These are phyloP conservation scores for Bolboschoenus planiculmis DNA, from an alignment of 176 grass and related monocot species.

Conservation along the genomic window DNA sequence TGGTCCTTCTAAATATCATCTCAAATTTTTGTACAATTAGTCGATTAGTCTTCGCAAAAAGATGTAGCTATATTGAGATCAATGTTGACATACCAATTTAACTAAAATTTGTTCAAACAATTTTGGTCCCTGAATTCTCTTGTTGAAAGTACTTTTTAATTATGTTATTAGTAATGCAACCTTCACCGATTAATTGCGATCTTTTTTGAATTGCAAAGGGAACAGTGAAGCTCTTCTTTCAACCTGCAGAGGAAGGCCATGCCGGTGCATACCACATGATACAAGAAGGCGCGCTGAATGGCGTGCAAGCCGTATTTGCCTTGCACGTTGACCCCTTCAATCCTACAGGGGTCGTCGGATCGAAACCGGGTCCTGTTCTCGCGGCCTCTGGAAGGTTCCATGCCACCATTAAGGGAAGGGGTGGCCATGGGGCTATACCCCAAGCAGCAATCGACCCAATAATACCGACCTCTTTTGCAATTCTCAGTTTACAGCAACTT, in stretches of 20 bases:
- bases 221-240: constrained; percentile 55
- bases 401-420: constrained; percentile 28
- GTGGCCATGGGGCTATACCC: constrained; percentile 47
- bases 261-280: constrained; percentile 40
- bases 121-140: neutral
- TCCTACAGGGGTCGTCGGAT: constrained; percentile 3
- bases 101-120: neutral
- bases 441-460: constrained; percentile 46
- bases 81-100: neutral
- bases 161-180: neutral
- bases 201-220: constrained; percentile 26
- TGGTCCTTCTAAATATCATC: neutral
- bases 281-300: constrained; percentile 30
- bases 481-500: constrained; percentile 50
- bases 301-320: constrained; percentile 29
- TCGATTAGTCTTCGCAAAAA: neutral
- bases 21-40: neutral
- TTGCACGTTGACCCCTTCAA: constrained; percentile 25
- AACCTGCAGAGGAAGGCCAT: constrained; percentile 51
- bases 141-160: neutral
- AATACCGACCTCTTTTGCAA: constrained; percentile 33
- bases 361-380: constrained; percentile 32
- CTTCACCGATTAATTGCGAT: neutral
- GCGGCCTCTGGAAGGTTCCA: constrained; percentile 29
- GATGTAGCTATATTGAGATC: neutral